A percentile compares a stretch with the other conserved stretches of the same genome.
Conservation (phyloP, 768 basidiomycete genomes). For the Amanita muscaria region DNA sequence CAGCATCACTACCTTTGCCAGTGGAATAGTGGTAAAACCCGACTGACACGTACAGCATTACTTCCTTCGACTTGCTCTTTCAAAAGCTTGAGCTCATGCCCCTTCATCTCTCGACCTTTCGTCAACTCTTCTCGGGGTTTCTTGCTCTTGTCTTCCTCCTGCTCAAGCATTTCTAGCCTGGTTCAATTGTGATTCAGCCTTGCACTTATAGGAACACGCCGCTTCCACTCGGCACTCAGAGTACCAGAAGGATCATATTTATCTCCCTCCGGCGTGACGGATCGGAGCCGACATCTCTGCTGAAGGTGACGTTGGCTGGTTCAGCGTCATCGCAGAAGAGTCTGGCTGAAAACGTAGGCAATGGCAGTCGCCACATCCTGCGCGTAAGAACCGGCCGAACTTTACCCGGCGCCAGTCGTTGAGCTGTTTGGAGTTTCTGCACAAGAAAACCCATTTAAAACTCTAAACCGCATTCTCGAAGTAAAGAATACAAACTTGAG, state of each 20-base stretch:
- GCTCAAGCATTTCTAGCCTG: slow-evolving; percentile 45
- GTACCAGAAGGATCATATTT: slow-evolving; percentile 95
- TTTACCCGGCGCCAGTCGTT: slow-evolving; percentile 59
- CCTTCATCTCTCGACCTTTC: slow-evolving; percentile 79
- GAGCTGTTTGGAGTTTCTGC: slow-evolving; percentile 72
- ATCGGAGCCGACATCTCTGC: slow-evolving; percentile 55
- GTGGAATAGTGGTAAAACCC: not conserved
- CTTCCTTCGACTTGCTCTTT: slow-evolving; percentile 83
- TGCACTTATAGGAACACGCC: slow-evolving; percentile 79
- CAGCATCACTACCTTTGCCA: slow-evolving; percentile 3
- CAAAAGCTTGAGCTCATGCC: slow-evolving; percentile 75
- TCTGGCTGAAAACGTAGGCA: slow-evolving; percentile 88
- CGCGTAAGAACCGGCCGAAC: slow-evolving; percentile 89
- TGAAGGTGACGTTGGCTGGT: slow-evolving; percentile 88
- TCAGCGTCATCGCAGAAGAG: slow-evolving; percentile 86
- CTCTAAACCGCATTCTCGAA: not conserved
- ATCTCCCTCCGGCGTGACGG: slow-evolving; percentile 91
- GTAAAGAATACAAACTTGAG: slow-evolving; percentile 31
- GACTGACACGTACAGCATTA: slow-evolving; percentile 77
- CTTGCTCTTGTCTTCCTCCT: slow-evolving; percentile 42
- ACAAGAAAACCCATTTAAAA: not conserved
- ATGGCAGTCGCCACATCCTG: slow-evolving; percentile 85
- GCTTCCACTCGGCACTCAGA: slow-evolving; percentile 71
- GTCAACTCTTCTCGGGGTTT: slow-evolving; percentile 49
- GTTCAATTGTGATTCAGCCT: slow-evolving; percentile 49